Percentiles rank a stretch among this genome's conserved stretches.
phyloP scores from a whole-genome alignment of 352 stramenopile genomes.

The Phytopythium sindhum region DNA sequence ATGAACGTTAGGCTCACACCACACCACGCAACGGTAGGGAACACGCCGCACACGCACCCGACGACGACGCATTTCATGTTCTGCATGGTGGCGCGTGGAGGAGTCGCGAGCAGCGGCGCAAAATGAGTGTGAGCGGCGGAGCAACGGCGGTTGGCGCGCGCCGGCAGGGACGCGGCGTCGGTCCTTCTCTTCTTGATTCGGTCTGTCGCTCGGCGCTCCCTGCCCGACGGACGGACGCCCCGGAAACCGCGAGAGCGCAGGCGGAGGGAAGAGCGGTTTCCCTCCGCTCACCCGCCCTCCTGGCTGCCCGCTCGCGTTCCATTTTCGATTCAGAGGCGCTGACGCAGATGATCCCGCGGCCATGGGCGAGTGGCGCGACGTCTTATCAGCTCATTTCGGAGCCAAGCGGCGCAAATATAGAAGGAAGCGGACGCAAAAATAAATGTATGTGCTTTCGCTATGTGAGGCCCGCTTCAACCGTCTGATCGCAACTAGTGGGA shows the following conservation, averaged over 20 bases:
- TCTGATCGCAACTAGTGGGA: background rate
- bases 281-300: background rate
- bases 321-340: constrained; percentile 31
- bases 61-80: constrained; percentile 96
- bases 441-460: background rate
- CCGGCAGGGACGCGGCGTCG: background rate
- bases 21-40: background rate
- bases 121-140: background rate
- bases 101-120: background rate
- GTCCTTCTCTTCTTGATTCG: background rate
- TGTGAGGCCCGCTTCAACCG: no score
- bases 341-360: no score
- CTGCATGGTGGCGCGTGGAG: constrained; percentile 67
- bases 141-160: background rate
- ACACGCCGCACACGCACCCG: constrained; percentile 38
- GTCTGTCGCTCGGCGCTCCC: background rate
- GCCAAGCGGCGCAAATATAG: constrained; percentile 17
- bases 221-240: no score
- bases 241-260: no score
- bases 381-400: background rate
- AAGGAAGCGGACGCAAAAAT: constrained; percentile 2
- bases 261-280: constrained; percentile 15
- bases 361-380: background rate
- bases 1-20: constrained; percentile 9
- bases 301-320: constrained; percentile 20